phyloP scores from a whole-genome alignment of 2,329 filamentous ascomycete species.

The Myriosclerotinia duriaeana region DNA sequence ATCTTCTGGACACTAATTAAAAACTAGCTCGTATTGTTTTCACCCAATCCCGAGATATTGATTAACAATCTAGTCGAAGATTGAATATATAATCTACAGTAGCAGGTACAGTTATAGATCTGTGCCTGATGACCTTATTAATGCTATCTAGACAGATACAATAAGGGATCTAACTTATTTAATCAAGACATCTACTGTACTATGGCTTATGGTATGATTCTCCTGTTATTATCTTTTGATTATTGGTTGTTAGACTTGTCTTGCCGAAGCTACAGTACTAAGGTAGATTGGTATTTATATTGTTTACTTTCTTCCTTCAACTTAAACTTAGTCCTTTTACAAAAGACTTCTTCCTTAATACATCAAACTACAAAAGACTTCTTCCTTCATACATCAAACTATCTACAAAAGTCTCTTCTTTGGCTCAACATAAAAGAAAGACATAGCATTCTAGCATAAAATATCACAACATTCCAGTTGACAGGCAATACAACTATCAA shows the following conservation, averaged over 20 bases:
- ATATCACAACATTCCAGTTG: neutral
- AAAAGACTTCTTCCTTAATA: neutral
- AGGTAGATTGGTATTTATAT: neutral
- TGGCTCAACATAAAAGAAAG: neutral
- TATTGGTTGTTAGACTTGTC: neutral
- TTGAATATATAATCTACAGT: neutral
- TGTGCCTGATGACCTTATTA: neutral
- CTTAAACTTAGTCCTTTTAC: neutral
- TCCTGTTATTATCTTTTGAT: neutral
- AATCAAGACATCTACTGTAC: conserved; percentile 37
- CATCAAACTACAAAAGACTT: neutral
- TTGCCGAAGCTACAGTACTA: neutral
- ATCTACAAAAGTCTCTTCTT: neutral
- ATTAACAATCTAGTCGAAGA: neutral
- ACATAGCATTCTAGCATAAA: no score
- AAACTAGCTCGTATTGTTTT: no score
- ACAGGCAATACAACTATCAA: neutral
- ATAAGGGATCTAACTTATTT: neutral
- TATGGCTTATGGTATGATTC: conserved; percentile 40
- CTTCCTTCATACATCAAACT: neutral
- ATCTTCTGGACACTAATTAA: no score
- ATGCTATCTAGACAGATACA: neutral
- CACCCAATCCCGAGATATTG: no score
- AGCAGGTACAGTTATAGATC: neutral
- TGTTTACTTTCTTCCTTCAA: neutral